Percentiles rank a stretch among this genome's conserved stretches.
Evolutionary conservation across 2,329 filamentous ascomycete species (phyloP).

Genomic region (Pestalotiopsis sp.): DNA sequence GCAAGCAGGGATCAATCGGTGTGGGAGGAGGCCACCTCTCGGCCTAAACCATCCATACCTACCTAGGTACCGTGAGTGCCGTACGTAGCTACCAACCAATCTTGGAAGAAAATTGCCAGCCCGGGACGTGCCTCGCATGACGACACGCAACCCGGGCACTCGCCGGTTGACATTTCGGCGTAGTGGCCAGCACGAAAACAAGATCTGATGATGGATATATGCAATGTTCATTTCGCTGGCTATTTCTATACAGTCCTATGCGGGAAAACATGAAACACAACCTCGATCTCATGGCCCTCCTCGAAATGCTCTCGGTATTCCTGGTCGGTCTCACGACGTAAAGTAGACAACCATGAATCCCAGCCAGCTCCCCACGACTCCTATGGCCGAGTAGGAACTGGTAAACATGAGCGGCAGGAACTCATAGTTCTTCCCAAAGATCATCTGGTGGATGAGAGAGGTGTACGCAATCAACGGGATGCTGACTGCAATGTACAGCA

Average conservation of each 20-base stretch:
- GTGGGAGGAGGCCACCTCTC: conserved; percentile 4
- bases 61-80: neutral
- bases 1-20: conserved; percentile 4
- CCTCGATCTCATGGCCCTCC: neutral
- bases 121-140: neutral
- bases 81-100: neutral
- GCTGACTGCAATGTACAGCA: conserved; percentile 85
- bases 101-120: neutral
- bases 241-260: conserved; percentile 16
- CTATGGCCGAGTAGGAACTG: conserved; percentile 89
- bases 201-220: neutral
- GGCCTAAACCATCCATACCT: conserved; percentile 8
- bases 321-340: conserved; percentile 42
- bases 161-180: neutral
- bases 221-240: neutral
- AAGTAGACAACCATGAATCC: conserved; percentile 95
- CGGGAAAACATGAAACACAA: conserved; percentile 6
- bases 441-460: conserved; percentile 78
- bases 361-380: conserved; percentile 94
- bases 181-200: neutral
- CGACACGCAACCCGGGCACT: neutral
- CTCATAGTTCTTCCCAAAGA: conserved; percentile 82
- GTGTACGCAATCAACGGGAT: conserved; percentile 90
- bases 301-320: conserved; percentile 1
- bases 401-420: conserved; percentile 97